Evolutionary conservation across 148 eudicot genomes (phyloP), one percentile per base, ranked within the genome.

Genomic region (Persicaria maculosa): DNA sequence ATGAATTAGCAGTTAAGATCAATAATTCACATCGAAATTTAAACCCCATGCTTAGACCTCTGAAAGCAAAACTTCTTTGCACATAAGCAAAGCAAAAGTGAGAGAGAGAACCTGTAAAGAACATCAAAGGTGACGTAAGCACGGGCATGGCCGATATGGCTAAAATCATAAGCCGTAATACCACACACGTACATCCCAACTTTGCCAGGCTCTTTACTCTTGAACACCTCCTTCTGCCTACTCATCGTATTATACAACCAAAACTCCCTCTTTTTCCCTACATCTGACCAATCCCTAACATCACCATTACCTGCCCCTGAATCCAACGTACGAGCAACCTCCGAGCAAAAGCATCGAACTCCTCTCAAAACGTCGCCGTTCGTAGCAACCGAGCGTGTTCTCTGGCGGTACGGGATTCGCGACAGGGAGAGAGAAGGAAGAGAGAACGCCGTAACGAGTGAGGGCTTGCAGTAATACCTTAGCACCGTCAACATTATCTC

Each of bases 151-250:
- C 98, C 98, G 80, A 93, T 91, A 84, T 93, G 98, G 75, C 98
- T 93, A 73, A 91, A 86, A 89, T 93, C 98, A 81, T 93, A 93
- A 10, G 97, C 97, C 36, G 98, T 93, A 50, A 93, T 90, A 11
- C 98, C 98, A 77, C 98, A 93, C 17, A 93, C 97, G 62, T 93
- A 93, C 97, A 93, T 93, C 8, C 98, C 98, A 4, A 93, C 97
- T 81, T 91, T 86, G 0, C 95, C 98, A 20, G 76, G 76, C 45
- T 82, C 80, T 72, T 85, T 91, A 4, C 90, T 87, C 83, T 75
- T 86, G 74, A 93, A 93, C 76, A 86, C 12, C 62, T 93, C 97
- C 79, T 79, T 93, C 46, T 88, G 84, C 72, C 83, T 91, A 72
- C 84, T 91, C 91, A 91, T 84, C 5, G 95, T 91, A 73, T 91